Conservation (phyloP, 768 basidiomycete species). For the Pleurotus giganteus region DNA sequence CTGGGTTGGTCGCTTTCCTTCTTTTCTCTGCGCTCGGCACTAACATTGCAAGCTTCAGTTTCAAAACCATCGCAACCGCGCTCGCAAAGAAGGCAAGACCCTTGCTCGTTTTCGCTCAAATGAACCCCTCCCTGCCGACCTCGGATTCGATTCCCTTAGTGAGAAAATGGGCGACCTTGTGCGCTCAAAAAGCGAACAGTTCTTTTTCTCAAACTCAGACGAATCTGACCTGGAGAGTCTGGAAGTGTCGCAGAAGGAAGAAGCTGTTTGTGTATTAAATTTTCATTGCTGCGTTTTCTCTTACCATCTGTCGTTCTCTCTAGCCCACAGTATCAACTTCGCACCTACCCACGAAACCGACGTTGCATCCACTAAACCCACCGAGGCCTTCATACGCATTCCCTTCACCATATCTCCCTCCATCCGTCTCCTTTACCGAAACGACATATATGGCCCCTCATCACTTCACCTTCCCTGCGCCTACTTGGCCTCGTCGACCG, state of each 20-base stretch:
- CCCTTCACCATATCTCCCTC: constrained; percentile 14
- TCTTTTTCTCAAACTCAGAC: constrained; percentile 8
- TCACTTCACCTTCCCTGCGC: constrained; percentile 23
- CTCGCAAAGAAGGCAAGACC: constrained; percentile 27
- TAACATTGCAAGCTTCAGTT: constrained; percentile 33
- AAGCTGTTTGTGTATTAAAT: too few relatives aligned
- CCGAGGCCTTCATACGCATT: constrained; percentile 23
- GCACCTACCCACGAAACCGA: too few relatives aligned
- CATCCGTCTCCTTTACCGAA: constrained; percentile 14
- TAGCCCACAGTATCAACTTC: too few relatives aligned
- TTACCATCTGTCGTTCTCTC: too few relatives aligned
- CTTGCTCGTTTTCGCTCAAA: constrained; percentile 17
- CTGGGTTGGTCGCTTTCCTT: constrained; percentile 37
- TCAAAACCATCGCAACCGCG: constrained; percentile 49
- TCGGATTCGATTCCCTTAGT: constrained; percentile 23
- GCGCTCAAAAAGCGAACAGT: constrained; percentile 17
- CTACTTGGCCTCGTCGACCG: constrained; percentile 30
- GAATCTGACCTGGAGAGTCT: constrained; percentile 15
- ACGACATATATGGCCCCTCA: background rate
- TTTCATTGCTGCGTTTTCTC: constrained; percentile 9
- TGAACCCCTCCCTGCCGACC: constrained; percentile 18
- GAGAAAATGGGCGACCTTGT: constrained; percentile 23
- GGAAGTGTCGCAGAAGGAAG: constrained; percentile 4
- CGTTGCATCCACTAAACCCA: constrained; percentile 2
- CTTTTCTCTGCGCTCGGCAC: background rate